phyloP scores from a whole-genome alignment of 2,329 filamentous ascomycete genomes.

The Cryoendolithus antarcticus region DNA sequence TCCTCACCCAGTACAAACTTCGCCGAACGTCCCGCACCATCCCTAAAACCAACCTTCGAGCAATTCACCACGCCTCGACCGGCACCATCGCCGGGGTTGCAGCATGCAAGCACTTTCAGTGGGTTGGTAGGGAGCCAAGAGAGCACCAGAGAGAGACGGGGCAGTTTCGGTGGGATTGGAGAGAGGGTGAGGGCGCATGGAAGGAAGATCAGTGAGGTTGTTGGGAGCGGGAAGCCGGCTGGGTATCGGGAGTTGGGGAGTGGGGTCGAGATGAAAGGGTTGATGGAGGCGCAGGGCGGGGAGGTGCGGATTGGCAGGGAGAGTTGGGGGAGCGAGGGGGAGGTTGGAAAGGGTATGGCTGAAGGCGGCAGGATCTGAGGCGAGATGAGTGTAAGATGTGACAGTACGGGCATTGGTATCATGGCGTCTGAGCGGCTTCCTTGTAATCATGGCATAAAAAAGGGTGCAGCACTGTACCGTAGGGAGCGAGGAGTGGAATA shows the following conservation, averaged over 20 bases:
- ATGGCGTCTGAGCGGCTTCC: no score
- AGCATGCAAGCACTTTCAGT: constrained; percentile 1
- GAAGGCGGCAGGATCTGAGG: no score
- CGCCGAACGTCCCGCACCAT: constrained; percentile 12
- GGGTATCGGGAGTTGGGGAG: constrained; percentile 3
- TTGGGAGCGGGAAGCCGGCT: constrained; percentile 7
- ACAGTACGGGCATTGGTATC: no score
- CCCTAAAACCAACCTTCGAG: constrained; percentile 10
- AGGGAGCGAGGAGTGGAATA: no score
- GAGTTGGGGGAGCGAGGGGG: constrained; percentile 4
- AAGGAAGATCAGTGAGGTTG: constrained; percentile 9
- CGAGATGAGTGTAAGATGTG: no score
- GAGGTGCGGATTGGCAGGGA: constrained; percentile 10
- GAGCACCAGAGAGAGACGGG: not conserved
- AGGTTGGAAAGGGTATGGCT: constrained; percentile 1
- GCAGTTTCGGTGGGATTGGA: not conserved
- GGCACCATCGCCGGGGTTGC: constrained; percentile 8
- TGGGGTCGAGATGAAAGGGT: constrained; percentile 10
- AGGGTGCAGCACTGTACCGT: no score
- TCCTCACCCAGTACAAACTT: constrained; percentile 19
- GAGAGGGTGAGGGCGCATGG: constrained; percentile 10
- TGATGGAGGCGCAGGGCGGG: constrained; percentile 8
- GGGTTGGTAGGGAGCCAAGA: not conserved
- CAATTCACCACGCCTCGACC: constrained; percentile 17
- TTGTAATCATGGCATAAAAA: no score